Evolutionary conservation across 2,329 filamentous ascomycete species (phyloP).

Genomic region (Leptodontidium sp.): DNA sequence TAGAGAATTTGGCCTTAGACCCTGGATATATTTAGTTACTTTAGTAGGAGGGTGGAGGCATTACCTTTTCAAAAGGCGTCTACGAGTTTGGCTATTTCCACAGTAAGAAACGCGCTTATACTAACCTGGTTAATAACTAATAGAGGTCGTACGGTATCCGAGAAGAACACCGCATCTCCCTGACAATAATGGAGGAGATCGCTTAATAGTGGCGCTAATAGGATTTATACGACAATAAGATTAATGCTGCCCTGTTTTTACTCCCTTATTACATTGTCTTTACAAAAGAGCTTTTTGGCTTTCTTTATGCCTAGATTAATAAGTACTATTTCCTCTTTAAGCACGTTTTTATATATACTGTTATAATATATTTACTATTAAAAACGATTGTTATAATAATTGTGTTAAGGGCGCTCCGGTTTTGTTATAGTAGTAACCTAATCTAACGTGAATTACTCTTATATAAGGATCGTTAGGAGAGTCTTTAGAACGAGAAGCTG

Average conservation of each 20-base stretch:
- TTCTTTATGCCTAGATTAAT: neutral
- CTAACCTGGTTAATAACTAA: neutral
- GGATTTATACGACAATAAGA: neutral
- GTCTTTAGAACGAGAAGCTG: neutral
- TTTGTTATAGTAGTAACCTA: neutral
- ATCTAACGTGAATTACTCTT: neutral
- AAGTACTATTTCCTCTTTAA: neutral
- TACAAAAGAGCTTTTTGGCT: neutral
- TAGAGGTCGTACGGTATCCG: neutral
- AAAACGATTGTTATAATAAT: neutral
- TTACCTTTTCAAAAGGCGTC: neutral
- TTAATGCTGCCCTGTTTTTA: neutral
- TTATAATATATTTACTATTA: neutral
- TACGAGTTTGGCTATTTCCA: neutral
- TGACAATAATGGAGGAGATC: no score
- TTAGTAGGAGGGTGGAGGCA: neutral
- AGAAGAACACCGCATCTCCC: no score
- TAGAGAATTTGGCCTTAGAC: neutral
- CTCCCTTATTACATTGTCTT: neutral
- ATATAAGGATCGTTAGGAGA: neutral
- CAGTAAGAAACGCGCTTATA: neutral
- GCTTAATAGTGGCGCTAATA: no score
- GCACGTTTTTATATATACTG: neutral
- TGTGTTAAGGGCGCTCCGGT: neutral
- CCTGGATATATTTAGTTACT: neutral